Base-by-base conservation (phyloP, 345 rosid genomes). In the Populus pruinosa region DNA sequence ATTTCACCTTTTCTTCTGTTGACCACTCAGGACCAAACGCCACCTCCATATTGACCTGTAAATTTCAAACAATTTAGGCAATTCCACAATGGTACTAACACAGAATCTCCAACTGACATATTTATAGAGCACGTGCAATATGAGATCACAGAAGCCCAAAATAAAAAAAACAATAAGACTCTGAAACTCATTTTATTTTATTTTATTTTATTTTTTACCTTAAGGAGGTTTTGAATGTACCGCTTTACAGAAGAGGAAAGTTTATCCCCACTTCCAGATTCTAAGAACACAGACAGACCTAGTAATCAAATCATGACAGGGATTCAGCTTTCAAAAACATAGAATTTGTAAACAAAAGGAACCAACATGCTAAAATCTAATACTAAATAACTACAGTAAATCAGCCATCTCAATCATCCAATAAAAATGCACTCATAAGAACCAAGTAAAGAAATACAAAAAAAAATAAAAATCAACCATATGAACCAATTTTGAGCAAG, bases 21-120 rank as follows among this genome's bases (percentile, higher is more conserved):
- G 91, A 83, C 99, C 98, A 95, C 64, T 92, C 90, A 36, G 87
- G 66, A 20, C 94, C 94, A 75, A 80, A 93, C 13, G 86, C 82
- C 25, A 79, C 93, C 87, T 88, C 93, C 99, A 92, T 93, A 81
- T 93, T 95, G 63, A 67, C 86, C 97, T 92, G 81, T 67, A 64
- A 55, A 70, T 39, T 77, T 59, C 7, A 56, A 27, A 8, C 41
- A 69, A 17, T 21, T 23, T 14, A 13, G 29, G 6, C 33, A 33
- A 49, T 53, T 20, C 59, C 23, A 18, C 23, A 53, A 20, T 20
- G 59, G 59, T 53, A 18, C 59, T 6, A 53, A 6, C 59, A 53
- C 8, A 53, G 59, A 53, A 20, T 53, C 59, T 17, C 59, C 59
- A 6, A 53, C 23, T 53, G 23, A 18, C 23, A 53, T 53, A 18